Conservation (phyloP, 495 filamentous ascomycete genomes). For the Xylaria longipes region DNA sequence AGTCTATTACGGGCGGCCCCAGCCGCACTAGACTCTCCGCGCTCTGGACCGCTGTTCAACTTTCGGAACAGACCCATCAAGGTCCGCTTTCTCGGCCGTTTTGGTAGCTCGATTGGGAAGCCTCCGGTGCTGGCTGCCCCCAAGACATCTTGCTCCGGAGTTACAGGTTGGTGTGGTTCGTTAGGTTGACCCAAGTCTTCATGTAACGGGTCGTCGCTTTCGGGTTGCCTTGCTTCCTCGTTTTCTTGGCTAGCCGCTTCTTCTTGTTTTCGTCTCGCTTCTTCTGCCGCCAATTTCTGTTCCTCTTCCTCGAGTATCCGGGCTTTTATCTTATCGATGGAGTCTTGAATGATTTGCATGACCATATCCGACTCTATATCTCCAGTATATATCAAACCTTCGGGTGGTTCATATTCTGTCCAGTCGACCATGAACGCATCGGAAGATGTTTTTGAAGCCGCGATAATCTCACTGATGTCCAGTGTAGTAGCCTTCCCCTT, state of each 20-base stretch:
- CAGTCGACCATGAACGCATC: conserved; percentile 36
- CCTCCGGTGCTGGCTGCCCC: no score
- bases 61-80: conserved; percentile 34
- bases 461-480: not conserved
- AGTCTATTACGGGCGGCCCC: conserved; percentile 34
- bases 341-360: conserved; percentile 36
- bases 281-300: conserved; percentile 27
- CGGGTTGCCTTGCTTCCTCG: conserved; percentile 27
- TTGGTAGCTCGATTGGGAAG: conserved; percentile 17
- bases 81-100: conserved; percentile 28
- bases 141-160: not conserved
- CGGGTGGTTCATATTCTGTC: conserved; percentile 44
- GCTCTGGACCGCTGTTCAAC: conserved; percentile 26
- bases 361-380: conserved; percentile 38
- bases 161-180: not conserved
- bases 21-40: conserved; percentile 35
- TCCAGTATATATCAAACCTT: conserved; percentile 34
- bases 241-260: conserved; percentile 21
- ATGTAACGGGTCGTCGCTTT: conserved; percentile 11
- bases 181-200: not conserved
- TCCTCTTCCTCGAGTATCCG: conserved; percentile 31
- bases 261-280: conserved; percentile 27
- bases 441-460: not conserved
- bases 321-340: conserved; percentile 42
- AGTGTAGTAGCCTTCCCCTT: conserved; percentile 31